Conservation (phyloP, 2,329 filamentous ascomycete genomes). For the Ustulina deusta region DNA sequence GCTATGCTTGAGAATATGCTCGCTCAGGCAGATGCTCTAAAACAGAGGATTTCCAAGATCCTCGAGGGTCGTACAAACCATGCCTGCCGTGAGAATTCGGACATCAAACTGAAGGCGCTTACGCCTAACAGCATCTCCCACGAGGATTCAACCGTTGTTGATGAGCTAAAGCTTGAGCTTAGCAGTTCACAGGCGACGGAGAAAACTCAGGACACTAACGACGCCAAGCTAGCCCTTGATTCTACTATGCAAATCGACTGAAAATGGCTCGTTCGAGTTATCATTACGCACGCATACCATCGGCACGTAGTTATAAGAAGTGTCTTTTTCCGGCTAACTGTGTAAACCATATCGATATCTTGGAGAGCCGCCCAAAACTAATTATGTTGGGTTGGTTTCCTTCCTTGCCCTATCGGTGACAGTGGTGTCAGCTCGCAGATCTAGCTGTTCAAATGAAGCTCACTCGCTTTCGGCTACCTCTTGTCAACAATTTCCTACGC, state of each 20-base stretch:
- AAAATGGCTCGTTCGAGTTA: constrained; percentile 7
- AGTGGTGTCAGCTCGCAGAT: constrained; percentile 6
- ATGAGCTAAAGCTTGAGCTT: constrained; percentile 40
- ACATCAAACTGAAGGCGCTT: constrained; percentile 32
- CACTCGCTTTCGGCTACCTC: constrained; percentile 1
- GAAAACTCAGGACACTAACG: constrained; percentile 23
- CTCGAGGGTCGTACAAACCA: constrained; percentile 47
- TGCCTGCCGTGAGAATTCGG: constrained; percentile 23
- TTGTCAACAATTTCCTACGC: constrained; percentile 9
- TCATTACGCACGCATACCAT: constrained; percentile 4
- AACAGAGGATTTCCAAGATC: constrained; percentile 56
- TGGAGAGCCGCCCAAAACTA: neutral
- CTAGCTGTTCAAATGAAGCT: neutral
- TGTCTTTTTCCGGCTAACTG: constrained; percentile 1
- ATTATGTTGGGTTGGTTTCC: neutral
- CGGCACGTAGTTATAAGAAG: constrained; percentile 6
- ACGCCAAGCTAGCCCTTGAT: constrained; percentile 25
- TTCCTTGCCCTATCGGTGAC: constrained; percentile 2
- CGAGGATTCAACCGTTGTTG: constrained; percentile 37
- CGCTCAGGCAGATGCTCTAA: constrained; percentile 60
- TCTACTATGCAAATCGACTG: constrained; percentile 48
- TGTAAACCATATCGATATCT: neutral
- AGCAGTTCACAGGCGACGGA: constrained; percentile 30
- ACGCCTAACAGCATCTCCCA: constrained; percentile 39
- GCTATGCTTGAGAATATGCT: constrained; percentile 62